phyloP scores from a whole-genome alignment of 768 basidiomycete species.

The Leccinum ochraceum region DNA sequence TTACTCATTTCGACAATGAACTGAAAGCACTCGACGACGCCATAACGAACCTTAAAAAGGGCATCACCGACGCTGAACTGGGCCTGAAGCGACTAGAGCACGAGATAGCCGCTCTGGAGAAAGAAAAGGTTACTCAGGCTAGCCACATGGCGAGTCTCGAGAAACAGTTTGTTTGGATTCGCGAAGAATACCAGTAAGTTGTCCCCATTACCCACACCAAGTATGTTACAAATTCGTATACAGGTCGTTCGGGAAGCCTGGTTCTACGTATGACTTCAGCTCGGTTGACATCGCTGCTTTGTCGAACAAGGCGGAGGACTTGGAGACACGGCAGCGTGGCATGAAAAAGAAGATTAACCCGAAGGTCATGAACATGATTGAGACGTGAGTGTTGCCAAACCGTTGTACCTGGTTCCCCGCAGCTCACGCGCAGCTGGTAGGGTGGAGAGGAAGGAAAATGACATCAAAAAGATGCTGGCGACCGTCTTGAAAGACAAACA shows the following conservation, averaged over 20 bases:
- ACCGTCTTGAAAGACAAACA: conserved; percentile 90
- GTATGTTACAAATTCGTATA: conserved; percentile 5
- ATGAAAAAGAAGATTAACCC: conserved; percentile 97
- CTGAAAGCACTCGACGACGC: conserved; percentile 78
- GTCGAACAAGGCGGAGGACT: conserved; percentile 65
- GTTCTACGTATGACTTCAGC: conserved; percentile 80
- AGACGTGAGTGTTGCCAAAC: conserved; percentile 57
- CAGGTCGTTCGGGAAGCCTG: conserved; percentile 82
- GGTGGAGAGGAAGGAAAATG: conserved; percentile 89
- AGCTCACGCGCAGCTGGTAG: conserved; percentile 40
- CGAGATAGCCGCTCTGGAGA: conserved; percentile 58
- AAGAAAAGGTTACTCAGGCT: conserved; percentile 60
- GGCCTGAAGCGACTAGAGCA: conserved; percentile 68
- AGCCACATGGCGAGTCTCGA: conserved; percentile 67
- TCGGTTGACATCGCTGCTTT: conserved; percentile 60
- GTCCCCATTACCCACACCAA: not conserved
- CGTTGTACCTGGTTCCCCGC: not conserved
- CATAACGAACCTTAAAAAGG: conserved; percentile 80
- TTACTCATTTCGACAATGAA: conserved; percentile 88
- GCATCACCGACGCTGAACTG: conserved; percentile 66
- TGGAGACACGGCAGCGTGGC: conserved; percentile 76
- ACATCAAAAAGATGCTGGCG: conserved; percentile 84
- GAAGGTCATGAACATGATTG: conserved; percentile 95
- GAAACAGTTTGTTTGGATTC: conserved; percentile 85
- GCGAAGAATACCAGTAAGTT: conserved; percentile 81